Conservation (phyloP, 1,139 yeast species). For the Diutina mesorugosa region DNA sequence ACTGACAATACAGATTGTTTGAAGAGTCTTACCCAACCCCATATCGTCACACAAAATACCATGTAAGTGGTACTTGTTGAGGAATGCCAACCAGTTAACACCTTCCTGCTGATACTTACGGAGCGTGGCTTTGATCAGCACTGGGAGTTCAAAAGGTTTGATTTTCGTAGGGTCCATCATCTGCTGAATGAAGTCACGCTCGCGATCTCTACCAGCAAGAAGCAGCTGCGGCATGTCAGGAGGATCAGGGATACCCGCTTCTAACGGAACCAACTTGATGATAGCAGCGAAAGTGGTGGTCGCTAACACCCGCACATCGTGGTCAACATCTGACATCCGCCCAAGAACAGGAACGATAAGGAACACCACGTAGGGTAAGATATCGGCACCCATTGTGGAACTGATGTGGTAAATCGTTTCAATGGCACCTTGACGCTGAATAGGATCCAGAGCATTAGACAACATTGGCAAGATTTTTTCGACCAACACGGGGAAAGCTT, state of each 20-base stretch:
- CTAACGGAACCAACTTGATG: slow-evolving; percentile 89
- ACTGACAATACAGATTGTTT: slow-evolving; percentile 92
- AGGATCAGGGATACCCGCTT: slow-evolving; percentile 96
- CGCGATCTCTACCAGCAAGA: slow-evolving; percentile 81
- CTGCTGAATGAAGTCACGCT: slow-evolving; percentile 88
- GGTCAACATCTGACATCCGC: slow-evolving; percentile 93
- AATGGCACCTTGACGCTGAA: slow-evolving; percentile 84
- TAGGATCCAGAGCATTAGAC: slow-evolving; percentile 64
- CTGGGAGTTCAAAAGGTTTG: slow-evolving; percentile 78
- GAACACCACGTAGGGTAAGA: slow-evolving; percentile 89
- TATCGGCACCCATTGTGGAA: slow-evolving; percentile 73
- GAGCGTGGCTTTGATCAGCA: slow-evolving; percentile 82
- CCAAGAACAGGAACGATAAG: slow-evolving; percentile 94
- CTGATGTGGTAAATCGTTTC: slow-evolving; percentile 85
- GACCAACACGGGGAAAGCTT: slow-evolving; percentile 72
- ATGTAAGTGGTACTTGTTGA: slow-evolving; percentile 88
- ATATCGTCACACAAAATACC: slow-evolving; percentile 98
- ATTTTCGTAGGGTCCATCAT: slow-evolving; percentile 98
- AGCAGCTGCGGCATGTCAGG: slow-evolving; percentile 80
- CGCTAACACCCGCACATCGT: slow-evolving; percentile 79
- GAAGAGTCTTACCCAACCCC: slow-evolving; percentile 97
- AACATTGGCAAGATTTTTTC: slow-evolving; percentile 68
- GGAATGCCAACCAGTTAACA: slow-evolving; percentile 93
- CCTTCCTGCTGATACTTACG: slow-evolving; percentile 98
- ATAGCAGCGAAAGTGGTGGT: slow-evolving; percentile 96